These are phyloP conservation scores for Picea engelmannii DNA, from an alignment of 83 land plant species.

Conservation along the genomic window DNA sequence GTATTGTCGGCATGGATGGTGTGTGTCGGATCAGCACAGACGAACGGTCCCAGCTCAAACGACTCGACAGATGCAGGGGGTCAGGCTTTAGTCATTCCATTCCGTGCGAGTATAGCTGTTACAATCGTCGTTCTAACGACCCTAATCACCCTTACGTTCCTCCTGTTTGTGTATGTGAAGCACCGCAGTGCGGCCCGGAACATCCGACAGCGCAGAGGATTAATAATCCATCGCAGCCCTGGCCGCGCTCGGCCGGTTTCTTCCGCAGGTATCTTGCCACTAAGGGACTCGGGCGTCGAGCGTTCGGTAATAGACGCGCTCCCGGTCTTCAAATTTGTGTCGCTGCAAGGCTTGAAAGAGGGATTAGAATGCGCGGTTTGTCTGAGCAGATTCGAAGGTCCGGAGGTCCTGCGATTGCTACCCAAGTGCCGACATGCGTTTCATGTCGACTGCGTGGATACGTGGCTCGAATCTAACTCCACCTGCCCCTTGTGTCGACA, in stretches of 20 bases:
- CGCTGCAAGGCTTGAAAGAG: constrained; percentile 68
- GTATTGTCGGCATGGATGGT: no score
- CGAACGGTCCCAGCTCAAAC: no score
- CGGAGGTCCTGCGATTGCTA: constrained; percentile 72
- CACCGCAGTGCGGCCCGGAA: no score
- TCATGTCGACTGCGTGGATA: constrained; percentile 84
- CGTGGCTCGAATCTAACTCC: constrained; percentile 66
- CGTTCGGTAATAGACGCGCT: constrained; percentile 74
- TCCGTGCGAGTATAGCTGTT: no score
- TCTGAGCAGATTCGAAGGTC: constrained; percentile 66
- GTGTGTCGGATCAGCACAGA: no score
- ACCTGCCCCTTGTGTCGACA: neutral
- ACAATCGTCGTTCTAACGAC: no score
- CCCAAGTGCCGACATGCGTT: constrained; percentile 95
- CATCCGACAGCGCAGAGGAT: neutral
- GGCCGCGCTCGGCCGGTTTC: no score
- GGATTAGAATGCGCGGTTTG: constrained; percentile 95
- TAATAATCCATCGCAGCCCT: neutral
- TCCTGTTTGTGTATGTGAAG: no score
- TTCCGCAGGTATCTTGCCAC: no score
- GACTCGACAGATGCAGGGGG: no score
- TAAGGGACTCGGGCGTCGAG: constrained; percentile 52
- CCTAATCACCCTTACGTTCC: no score
- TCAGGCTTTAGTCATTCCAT: no score
- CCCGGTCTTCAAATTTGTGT: constrained; percentile 78